Evolutionary conservation across 805 yeast species (phyloP).

Genomic region (Kodamaea lidongshanica): DNA sequence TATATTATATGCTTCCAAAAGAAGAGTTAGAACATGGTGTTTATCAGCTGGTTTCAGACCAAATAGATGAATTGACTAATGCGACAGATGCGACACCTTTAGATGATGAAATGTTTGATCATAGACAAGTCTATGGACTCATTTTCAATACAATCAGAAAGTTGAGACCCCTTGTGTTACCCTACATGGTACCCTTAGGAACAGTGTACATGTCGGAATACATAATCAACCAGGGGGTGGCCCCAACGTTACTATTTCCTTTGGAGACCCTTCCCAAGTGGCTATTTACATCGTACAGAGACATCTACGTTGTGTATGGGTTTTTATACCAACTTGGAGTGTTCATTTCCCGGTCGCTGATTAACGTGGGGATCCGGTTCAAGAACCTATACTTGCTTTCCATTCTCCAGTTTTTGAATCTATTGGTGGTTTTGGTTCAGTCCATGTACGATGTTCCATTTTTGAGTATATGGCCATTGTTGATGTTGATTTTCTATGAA

Average conservation of each 20-base stretch:
- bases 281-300: constrained; percentile 61
- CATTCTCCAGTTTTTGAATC: constrained; percentile 58
- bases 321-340: constrained; percentile 90
- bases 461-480: constrained; percentile 54
- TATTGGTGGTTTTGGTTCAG: constrained; percentile 54
- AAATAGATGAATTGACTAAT: constrained; percentile 1
- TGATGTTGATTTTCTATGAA: constrained; percentile 71
- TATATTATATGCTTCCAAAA: constrained; percentile 17
- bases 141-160: no score
- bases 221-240: constrained; percentile 82
- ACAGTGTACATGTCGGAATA: constrained; percentile 85
- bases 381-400: constrained; percentile 56
- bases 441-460: constrained; percentile 53
- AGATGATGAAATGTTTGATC: no score
- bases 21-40: constrained; percentile 6
- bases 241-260: constrained; percentile 83
- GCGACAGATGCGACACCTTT: no score
- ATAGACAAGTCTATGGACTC: no score
- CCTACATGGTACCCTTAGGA: constrained; percentile 79
- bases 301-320: constrained; percentile 86
- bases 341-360: constrained; percentile 82
- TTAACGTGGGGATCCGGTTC: constrained; percentile 54
- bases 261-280: constrained; percentile 55
- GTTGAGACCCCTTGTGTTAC: constrained; percentile 43
- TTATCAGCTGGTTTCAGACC: not conserved